Evolutionary conservation across 805 yeast genomes (phyloP), one percentile per base, ranked within the genome.

Genomic region (Monosporozyma yasuniensis): DNA sequence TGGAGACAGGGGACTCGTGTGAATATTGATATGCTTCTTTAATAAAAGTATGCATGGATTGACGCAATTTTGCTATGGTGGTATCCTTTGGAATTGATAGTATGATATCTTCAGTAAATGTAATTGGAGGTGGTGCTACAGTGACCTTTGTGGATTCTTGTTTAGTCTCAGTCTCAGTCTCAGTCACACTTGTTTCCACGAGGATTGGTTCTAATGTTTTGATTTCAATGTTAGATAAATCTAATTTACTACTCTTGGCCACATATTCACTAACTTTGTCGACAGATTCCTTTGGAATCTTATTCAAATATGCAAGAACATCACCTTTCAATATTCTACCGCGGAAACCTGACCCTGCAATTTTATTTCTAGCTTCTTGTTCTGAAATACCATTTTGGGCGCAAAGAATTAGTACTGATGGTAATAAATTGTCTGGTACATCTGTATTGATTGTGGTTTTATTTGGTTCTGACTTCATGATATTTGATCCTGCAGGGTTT

Each of bases 271-370:
- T 72, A 51, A 90, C 73, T 19, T 69, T 64, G 18, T 67, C 59
- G 22, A 81, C 80, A 6, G 83, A 69, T 8, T 77, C 80, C 37
- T 71, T 59, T 10, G 87, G 68, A 48, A 90, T 84, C 53, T 77
- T 68, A 27, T 98, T 97, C 47, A 90, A 61, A 63, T 79, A 81
- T 0, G 95, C 93, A 56, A 90, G 74, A 1, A 90, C 91, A 66
- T 91, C 99, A 54, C 98, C 98, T 69, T 85, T 87, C 55, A 91
- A 74, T 39, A 91, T 65, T 61, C 96, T 77, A 9, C 98, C 98
- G 50, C 81, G 76, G 27, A 95, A 95, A 19, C 98, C 99, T 1
- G 95, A 75, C 7, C 96, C 95, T 39, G 78, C 72, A 59, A 91
- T 87, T 54, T 83, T 80, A 8, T 71, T 60, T 19, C 85, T 53